Base-by-base conservation (phyloP, 768 basidiomycete genomes). In the Boletus subcaerulescens region DNA sequence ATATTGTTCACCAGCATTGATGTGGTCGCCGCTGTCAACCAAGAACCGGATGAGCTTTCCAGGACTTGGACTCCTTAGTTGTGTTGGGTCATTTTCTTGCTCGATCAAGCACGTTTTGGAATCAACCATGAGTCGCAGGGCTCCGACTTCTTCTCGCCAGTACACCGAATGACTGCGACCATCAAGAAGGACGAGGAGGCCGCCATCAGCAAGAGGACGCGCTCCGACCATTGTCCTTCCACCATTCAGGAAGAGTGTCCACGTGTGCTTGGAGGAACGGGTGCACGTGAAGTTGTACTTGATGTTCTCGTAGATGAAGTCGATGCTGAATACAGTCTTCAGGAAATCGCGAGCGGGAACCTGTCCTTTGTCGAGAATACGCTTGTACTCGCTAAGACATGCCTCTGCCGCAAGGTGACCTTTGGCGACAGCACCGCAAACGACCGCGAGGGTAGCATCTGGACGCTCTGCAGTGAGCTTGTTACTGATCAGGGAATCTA, bases 31-130 rank as follows among this genome's bases (percentile, higher is more conserved):
- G 54, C 91, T 95, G 65, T 99, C 97, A 60, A 98, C 86, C 58
- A 98, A 83, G 77, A 88, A 95, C 33, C 95, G 83, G 52, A 99
- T 83, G 46, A 99, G 83, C 74, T 99, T 99, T 36, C 97, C 97
- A 11, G 97, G 97, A 74, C 88, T 92, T 10, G 97, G 97, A 66
- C 91, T 93, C 63, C 97, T 81, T 44, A 98, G 78, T 71, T 98
- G 96, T 22, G 97, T 99, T 15, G 97, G 97, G 66, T 99, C 97
- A 64, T 98, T 98, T 80, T 99, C 97, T 74, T 98, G 95, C 72
- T 98, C 97, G 62, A 99, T 94, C 75, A 98, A 80, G 71, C 95
- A 97, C 15, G 97, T 99, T 80, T 98, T 96, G 50, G 93, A 83
- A 73, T 99, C 96, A 56, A 99, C 87, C 86, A 93, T 93, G 67